phyloP scores from a whole-genome alignment of 306 rosid species.

The Vigna trinervia region DNA sequence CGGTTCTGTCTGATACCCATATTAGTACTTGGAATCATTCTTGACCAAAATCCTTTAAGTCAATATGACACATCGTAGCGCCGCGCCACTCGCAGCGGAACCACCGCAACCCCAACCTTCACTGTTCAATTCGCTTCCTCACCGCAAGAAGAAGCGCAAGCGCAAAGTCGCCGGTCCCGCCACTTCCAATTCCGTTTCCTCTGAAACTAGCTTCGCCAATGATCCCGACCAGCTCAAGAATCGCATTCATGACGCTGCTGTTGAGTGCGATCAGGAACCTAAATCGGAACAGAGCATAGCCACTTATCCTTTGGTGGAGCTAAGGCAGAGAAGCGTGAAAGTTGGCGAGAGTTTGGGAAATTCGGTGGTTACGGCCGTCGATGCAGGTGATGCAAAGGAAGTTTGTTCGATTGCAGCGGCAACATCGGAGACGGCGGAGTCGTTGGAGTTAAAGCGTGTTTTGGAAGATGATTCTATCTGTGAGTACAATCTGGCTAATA shows the following conservation, averaged over 20 bases:
- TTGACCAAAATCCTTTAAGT: neutral
- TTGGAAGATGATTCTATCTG: constrained; percentile 71
- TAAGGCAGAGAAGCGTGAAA: constrained; percentile 71
- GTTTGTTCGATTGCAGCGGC: constrained; percentile 46
- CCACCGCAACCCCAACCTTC: constrained; percentile 24
- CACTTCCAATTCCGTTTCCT: constrained; percentile 24
- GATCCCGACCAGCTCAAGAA: constrained; percentile 25
- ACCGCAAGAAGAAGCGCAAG: constrained; percentile 63
- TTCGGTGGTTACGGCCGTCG: constrained; percentile 47
- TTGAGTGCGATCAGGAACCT: constrained; percentile 42
- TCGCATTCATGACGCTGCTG: constrained; percentile 37
- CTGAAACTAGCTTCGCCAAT: constrained; percentile 17
- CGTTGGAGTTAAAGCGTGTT: constrained; percentile 71
- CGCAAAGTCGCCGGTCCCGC: constrained; percentile 21
- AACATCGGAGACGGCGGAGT: constrained; percentile 55
- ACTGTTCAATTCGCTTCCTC: neutral
- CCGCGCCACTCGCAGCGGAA: neutral
- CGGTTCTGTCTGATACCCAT: no score
- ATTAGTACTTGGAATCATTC: neutral
- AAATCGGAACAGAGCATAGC: constrained; percentile 42
- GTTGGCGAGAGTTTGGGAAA: constrained; percentile 40
- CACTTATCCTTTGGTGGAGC: constrained; percentile 51
- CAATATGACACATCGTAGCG: neutral
- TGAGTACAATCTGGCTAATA: constrained; percentile 47
- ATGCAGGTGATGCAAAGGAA: constrained; percentile 44